These are phyloP conservation scores for Roridomyces roridus DNA, from an alignment of 768 basidiomycete species.

Conservation along the genomic window DNA sequence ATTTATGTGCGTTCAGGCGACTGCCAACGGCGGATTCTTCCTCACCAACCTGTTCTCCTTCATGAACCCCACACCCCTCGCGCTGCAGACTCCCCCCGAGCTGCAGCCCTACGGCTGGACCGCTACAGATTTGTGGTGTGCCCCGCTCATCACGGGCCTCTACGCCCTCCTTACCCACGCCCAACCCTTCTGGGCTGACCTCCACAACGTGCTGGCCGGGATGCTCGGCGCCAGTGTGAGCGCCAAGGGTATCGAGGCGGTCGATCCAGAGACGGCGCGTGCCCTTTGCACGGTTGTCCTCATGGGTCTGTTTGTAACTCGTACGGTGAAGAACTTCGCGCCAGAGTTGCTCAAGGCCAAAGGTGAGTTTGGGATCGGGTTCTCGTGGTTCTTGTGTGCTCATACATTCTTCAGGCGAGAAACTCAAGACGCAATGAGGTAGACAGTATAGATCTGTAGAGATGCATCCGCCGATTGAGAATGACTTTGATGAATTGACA, in stretches of 20 bases:
- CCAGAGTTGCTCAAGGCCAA: conserved; percentile 14
- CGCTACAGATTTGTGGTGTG: conserved; percentile 84
- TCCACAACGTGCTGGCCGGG: conserved; percentile 54
- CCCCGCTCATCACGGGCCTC: conserved; percentile 75
- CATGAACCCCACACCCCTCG: conserved; percentile 72
- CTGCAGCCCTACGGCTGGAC: conserved; percentile 87
- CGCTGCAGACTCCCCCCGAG: conserved; percentile 79
- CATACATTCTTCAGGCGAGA: conserved; percentile 13
- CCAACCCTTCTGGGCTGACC: conserved; percentile 81
- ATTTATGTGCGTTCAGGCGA: conserved; percentile 48
- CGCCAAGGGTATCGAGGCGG: conserved; percentile 42
- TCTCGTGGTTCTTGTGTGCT: not conserved
- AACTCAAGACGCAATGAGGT: conserved; percentile 25
- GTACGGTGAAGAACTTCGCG: conserved; percentile 72
- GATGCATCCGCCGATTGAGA: too few species aligned
- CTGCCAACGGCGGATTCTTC: conserved; percentile 85
- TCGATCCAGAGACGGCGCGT: conserved; percentile 70
- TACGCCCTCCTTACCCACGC: conserved; percentile 87
- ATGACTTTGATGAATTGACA: too few species aligned
- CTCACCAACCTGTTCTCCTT: conserved; percentile 76
- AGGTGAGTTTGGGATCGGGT: not conserved
- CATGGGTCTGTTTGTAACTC: conserved; percentile 61
- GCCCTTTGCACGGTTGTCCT: conserved; percentile 76
- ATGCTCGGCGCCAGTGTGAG: conserved; percentile 44
- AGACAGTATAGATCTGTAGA: not conserved